Evolutionary conservation across 352 stramenopile species (phyloP).

Genomic region (Phytophthora litchii): DNA sequence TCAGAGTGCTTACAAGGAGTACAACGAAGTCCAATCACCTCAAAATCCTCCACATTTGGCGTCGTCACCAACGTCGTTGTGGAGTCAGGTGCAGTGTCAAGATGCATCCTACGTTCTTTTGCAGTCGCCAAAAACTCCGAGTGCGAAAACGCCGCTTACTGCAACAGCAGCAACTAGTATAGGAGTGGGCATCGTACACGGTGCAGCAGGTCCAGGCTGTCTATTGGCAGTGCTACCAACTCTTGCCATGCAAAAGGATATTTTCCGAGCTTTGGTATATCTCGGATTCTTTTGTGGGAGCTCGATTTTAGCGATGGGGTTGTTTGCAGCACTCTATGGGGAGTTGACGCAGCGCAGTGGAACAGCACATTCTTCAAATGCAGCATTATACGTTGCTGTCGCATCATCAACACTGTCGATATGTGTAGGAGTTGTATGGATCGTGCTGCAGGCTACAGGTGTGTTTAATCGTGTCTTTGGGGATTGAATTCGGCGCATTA

Average conservation of each 20-base stretch:
- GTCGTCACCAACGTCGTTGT: slow-evolving; percentile 32
- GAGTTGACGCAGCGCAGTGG: slow-evolving; percentile 49
- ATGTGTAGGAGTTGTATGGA: slow-evolving; percentile 68
- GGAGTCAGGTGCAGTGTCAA: slow-evolving; percentile 60
- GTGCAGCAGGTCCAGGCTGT: slow-evolving; percentile 76
- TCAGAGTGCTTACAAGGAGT: slow-evolving; percentile 42
- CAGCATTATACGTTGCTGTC: slow-evolving; percentile 56
- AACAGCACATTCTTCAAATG: slow-evolving; percentile 26
- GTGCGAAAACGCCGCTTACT: slow-evolving; percentile 9
- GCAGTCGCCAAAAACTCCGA: slow-evolving; percentile 34
- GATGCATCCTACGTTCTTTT: slow-evolving; percentile 61
- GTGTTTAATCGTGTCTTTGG: slow-evolving; percentile 71
- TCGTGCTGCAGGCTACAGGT: slow-evolving; percentile 65
- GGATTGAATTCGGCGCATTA: slow-evolving; percentile 4
- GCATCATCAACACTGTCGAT: slow-evolving; percentile 65
- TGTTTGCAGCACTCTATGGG: slow-evolving; percentile 86
- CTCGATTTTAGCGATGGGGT: slow-evolving; percentile 88
- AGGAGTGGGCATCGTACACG: slow-evolving; percentile 85
- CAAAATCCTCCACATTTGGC: slow-evolving; percentile 26
- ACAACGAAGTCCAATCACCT: slow-evolving; percentile 17
- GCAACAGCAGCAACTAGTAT: slow-evolving; percentile 38
- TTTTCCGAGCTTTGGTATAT: slow-evolving; percentile 75
- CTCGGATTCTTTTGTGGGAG: slow-evolving; percentile 86
- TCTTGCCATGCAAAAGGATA: slow-evolving; percentile 80
- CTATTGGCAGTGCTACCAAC: slow-evolving; percentile 88